Conservation (phyloP, 2,329 filamentous ascomycete species). For the Trichoderma brevicompactum region DNA sequence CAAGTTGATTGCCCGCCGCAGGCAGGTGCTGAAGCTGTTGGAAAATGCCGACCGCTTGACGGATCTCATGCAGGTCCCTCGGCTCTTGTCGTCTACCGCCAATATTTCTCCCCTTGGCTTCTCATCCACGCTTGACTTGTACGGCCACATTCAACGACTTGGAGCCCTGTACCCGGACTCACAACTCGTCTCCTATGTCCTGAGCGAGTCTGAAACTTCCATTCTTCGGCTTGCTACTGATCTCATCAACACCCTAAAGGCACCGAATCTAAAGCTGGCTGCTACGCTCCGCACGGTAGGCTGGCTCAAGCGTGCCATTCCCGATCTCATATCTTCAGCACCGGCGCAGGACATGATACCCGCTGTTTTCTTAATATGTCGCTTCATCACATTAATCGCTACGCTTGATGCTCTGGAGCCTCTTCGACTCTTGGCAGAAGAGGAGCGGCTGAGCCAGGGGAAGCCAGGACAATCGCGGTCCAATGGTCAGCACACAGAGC, state of each 20-base stretch:
- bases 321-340: conserved; percentile 62
- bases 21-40: conserved; percentile 78
- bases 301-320: conserved; percentile 85
- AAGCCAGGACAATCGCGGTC: conserved; percentile 56
- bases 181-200: conserved; percentile 72
- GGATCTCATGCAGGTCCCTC: conserved; percentile 88
- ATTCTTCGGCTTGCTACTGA: conserved; percentile 89
- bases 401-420: conserved; percentile 86
- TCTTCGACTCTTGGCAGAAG: conserved; percentile 84
- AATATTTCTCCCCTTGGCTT: conserved; percentile 72
- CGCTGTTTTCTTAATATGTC: conserved; percentile 84
- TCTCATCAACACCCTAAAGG: conserved; percentile 76
- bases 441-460: conserved; percentile 65
- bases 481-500: conserved; percentile 87
- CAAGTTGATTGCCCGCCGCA: conserved; percentile 72
- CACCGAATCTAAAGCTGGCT: conserved; percentile 81
- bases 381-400: conserved; percentile 75
- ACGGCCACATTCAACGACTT: conserved; percentile 89
- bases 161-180: conserved; percentile 82
- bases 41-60: conserved; percentile 88
- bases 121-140: conserved; percentile 85
- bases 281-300: conserved; percentile 88
- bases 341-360: conserved; percentile 70
- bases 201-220: conserved; percentile 77
- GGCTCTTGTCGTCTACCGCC: conserved; percentile 80